Base-by-base conservation (phyloP, 768 basidiomycete species). In the Pisolithus marmoratus region DNA sequence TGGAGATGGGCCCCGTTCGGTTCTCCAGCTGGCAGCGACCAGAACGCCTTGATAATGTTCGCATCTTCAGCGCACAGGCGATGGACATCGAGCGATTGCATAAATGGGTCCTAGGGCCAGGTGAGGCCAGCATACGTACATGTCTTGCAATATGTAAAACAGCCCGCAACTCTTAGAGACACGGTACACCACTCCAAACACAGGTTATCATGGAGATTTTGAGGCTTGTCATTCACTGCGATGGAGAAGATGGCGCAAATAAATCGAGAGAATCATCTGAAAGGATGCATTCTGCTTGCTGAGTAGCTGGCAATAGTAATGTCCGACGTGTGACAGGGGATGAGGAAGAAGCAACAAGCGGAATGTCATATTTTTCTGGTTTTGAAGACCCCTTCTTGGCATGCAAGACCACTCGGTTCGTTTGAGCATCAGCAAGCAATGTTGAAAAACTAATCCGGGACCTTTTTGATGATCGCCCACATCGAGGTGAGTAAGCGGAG, bases 201-300 rank as follows among this genome's bases (percentile, higher is more conserved):
- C 14, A 34, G 34, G 12, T 27, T 27, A 8, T 27, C 26, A 8
- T 8, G 8, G 15, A 5, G 11, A 3, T 12, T 4, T 5, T 14
- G 5, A 34, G 34, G 34, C 12, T 34, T 15, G 12, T 34, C 15
- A 5, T 45, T 22, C 27, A 45, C 26, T 27, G 14, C 23, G 45
- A 23, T 2, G 69, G 63, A 0, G 72, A 70, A 17, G 68, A 69
- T 40, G 58, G 62, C 26, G 58, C 70, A 60, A 81, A 80, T 51
- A 81, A 63, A 63, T 81, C 69, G 56, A 81, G 61, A 5, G 71
- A 71, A 55, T 81, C 79, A 46, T 81, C 79, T 11, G 79, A 81
- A 40, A 59, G 50, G 46, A 65, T 44, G 54, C 46, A 42, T 46
- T 42, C 24, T n/a, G 50, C 27, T 5, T 51, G 23, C 14, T 17